phyloP scores from a whole-genome alignment of 2,329 filamentous ascomycete genomes.

The Diatrype stigma region DNA sequence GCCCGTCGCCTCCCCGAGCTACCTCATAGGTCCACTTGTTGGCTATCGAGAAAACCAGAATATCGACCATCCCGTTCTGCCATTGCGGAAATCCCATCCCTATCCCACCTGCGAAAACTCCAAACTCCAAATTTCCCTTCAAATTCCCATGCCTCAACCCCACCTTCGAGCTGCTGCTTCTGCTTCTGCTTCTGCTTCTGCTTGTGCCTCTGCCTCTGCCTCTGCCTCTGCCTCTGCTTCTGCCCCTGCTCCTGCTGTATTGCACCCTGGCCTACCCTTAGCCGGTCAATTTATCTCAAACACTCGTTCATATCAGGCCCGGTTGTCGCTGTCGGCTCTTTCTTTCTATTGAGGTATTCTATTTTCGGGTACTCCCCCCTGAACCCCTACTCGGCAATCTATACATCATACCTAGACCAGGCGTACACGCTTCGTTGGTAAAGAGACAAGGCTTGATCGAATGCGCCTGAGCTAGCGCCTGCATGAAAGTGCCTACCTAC shows the following conservation, averaged over 20 bases:
- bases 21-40: background rate
- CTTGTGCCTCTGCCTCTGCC: too few species aligned
- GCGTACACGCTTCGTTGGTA: too few species aligned
- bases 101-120: background rate
- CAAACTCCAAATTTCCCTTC: background rate
- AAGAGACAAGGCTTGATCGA: background rate
- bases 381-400: too few species aligned
- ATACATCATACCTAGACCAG: too few species aligned
- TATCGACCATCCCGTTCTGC: background rate
- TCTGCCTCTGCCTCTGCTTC: too few species aligned
- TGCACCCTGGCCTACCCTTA: too few species aligned
- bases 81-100: constrained; percentile 1
- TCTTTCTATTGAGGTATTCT: too few species aligned
- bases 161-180: background rate
- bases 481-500: background rate
- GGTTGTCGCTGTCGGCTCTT: background rate
- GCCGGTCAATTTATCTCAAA: background rate
- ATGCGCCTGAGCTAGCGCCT: background rate
- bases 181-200: too few species aligned
- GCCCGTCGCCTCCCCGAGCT: background rate
- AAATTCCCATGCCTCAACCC: background rate
- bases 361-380: too few species aligned
- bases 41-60: background rate
- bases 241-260: too few species aligned
- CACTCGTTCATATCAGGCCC: background rate